Percentiles rank a stretch among this genome's conserved stretches.
phyloP scores from a whole-genome alignment of 1,139 yeast genomes.

The Debaryomyces nepalensis region DNA sequence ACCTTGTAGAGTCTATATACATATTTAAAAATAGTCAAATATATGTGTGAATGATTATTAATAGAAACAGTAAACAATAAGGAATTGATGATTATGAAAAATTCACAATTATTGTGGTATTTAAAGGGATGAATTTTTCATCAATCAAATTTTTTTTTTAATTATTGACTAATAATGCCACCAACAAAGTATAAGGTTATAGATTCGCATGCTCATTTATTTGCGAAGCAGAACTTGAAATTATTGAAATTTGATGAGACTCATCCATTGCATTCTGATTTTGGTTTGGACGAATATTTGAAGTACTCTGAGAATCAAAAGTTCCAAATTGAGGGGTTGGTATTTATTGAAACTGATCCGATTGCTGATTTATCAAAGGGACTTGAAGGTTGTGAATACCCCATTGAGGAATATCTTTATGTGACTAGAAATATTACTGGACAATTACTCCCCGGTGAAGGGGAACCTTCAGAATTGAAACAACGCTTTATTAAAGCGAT shows the following conservation, averaged over 20 bases:
- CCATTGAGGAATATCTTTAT: slow-evolving; percentile 9
- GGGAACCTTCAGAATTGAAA: neutral
- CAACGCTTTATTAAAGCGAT: slow-evolving; percentile 17
- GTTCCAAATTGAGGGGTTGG: slow-evolving; percentile 10
- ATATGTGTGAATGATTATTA: no score
- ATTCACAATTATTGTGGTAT: no score
- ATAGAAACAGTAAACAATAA: no score
- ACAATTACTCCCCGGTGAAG: neutral
- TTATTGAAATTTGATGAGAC: slow-evolving; percentile 8
- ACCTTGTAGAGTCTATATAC: slow-evolving; percentile 3
- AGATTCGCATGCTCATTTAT: slow-evolving; percentile 13
- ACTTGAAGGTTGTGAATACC: slow-evolving; percentile 8
- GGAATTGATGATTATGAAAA: no score
- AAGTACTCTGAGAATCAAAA: neutral
- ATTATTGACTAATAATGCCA: neutral
- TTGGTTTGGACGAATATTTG: slow-evolving; percentile 1
- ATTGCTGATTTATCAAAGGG: slow-evolving; percentile 2
- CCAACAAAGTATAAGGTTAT: slow-evolving; percentile 2
- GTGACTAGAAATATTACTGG: slow-evolving; percentile 2
- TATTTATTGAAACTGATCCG: slow-evolving; percentile 11
- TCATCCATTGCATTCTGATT: slow-evolving; percentile 7
- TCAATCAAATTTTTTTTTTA: neutral
- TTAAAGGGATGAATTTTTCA: neutral
- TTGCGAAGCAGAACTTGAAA: slow-evolving; percentile 6
- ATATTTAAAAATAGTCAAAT: neutral